A percentile compares a stretch with the other conserved stretches of the same genome.
phyloP scores from a whole-genome alignment of 108 stramenopile genomes.

The Schizochytrium sp. region DNA sequence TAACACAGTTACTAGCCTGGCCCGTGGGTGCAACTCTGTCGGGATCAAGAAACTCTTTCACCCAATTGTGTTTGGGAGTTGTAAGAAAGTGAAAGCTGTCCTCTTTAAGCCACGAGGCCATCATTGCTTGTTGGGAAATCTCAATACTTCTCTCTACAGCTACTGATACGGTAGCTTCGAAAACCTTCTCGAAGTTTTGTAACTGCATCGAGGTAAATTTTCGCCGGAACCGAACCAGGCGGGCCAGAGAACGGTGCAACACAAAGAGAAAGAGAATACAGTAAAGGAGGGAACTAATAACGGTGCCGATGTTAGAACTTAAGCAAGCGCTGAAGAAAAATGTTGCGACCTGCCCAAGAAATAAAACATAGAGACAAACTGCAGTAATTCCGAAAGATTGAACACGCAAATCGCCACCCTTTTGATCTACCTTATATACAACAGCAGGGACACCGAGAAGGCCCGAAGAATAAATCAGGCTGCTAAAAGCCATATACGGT shows the following conservation, averaged over 20 bases:
- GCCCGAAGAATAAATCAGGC: neutral
- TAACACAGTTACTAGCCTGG: too few species aligned
- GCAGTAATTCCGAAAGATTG: neutral
- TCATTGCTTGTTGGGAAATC: conserved; percentile 49
- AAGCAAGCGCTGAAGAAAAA: neutral
- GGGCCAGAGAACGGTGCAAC: conserved; percentile 16
- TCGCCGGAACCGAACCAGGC: neutral
- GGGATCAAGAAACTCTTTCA: too few species aligned
- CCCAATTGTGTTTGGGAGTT: too few species aligned
- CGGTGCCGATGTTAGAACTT: conserved; percentile 17
- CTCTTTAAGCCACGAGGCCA: conserved; percentile 24
- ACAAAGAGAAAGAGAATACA: conserved; percentile 35
- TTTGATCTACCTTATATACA: conserved; percentile 19
- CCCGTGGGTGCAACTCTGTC: too few species aligned
- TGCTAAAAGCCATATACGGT: neutral
- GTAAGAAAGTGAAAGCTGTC: neutral
- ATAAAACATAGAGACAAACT: neutral
- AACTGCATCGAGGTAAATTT: neutral
- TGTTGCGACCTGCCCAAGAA: neutral
- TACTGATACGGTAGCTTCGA: neutral
- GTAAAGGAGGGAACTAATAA: neutral
- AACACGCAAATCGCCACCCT: conserved; percentile 10
- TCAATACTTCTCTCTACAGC: neutral
- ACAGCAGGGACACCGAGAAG: conserved; percentile 33
- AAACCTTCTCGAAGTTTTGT: neutral